Percentiles rank a stretch among this genome's conserved stretches.
phyloP scores from a whole-genome alignment of 2,329 filamentous ascomycete genomes.

The Calycina marina region DNA sequence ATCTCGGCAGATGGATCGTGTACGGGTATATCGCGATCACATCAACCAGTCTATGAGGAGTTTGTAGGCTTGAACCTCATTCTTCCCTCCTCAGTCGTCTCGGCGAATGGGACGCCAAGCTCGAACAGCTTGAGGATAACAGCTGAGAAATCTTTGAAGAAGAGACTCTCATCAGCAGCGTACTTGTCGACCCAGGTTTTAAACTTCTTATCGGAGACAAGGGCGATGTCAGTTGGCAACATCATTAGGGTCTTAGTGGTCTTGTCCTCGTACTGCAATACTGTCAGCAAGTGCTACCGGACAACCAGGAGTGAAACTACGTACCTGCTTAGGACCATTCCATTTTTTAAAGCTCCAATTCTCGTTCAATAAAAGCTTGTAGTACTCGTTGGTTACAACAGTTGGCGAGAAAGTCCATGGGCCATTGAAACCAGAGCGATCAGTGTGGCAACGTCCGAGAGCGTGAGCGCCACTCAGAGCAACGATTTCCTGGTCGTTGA shows the following conservation, averaged over 20 bases:
- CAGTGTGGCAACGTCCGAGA: conserved; percentile 75
- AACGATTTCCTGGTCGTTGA: conserved; percentile 93
- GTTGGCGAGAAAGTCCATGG: conserved; percentile 90
- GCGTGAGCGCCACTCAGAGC: conserved; percentile 77
- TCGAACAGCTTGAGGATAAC: conserved; percentile 77
- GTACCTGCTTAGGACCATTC: conserved; percentile 67
- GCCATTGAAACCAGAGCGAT: conserved; percentile 76
- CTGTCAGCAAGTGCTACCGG: conserved; percentile 2
- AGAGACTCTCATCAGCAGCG: conserved; percentile 76
- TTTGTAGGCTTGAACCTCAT: conserved; percentile 48
- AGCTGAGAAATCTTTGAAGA: conserved; percentile 85
- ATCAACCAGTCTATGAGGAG: conserved; percentile 17
- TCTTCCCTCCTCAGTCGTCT: conserved; percentile 39
- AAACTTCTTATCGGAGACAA: conserved; percentile 82
- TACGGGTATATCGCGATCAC: conserved; percentile 3
- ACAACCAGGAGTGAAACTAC: conserved; percentile 5
- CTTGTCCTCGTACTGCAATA: conserved; percentile 64
- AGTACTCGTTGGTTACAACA: conserved; percentile 90
- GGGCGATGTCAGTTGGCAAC: conserved; percentile 80
- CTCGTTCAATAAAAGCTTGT: conserved; percentile 71
- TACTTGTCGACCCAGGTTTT: conserved; percentile 69
- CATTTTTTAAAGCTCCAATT: conserved; percentile 89
- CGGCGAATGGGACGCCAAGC: conserved; percentile 79
- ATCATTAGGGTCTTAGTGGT: conserved; percentile 87
- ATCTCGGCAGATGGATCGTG: conserved; percentile 5